phyloP scores from a whole-genome alignment of 2,329 filamentous ascomycete genomes.

The Zymoseptoria brevis region DNA sequence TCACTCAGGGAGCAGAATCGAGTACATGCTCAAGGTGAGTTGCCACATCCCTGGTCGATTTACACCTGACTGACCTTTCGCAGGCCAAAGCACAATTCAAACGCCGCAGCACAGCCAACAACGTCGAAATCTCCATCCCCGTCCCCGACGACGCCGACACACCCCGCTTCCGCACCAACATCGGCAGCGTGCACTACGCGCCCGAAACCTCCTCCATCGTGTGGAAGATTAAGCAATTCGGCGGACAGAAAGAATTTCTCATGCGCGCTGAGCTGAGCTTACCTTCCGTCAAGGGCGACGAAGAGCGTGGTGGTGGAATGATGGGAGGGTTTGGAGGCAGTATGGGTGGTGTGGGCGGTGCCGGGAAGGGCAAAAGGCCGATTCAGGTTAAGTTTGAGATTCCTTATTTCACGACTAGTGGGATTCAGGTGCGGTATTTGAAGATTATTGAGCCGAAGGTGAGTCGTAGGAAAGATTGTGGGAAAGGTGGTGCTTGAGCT shows the following conservation, averaged over 20 bases:
- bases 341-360: slow-evolving; percentile 79
- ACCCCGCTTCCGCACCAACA: slow-evolving; percentile 93
- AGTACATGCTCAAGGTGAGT: slow-evolving; percentile 88
- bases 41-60: no score
- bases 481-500: slow-evolving; percentile 3
- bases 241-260: slow-evolving; percentile 94
- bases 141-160: slow-evolving; percentile 96
- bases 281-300: slow-evolving; percentile 87
- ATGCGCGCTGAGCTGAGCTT: slow-evolving; percentile 96
- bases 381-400: slow-evolving; percentile 99
- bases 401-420: slow-evolving; percentile 99
- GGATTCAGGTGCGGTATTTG: slow-evolving; percentile 94
- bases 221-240: slow-evolving; percentile 99
- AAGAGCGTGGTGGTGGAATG: slow-evolving; percentile 86
- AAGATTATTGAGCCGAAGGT: slow-evolving; percentile 99
- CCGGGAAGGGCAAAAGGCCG: slow-evolving; percentile 90
- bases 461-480: slow-evolving; percentile 15
- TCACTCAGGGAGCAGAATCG: slow-evolving; percentile 88
- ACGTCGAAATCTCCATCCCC: slow-evolving; percentile 94
- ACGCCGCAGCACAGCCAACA: slow-evolving; percentile 93
- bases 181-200: slow-evolving; percentile 93
- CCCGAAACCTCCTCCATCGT: slow-evolving; percentile 96
- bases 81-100: slow-evolving; percentile 94
- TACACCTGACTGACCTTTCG: neutral
- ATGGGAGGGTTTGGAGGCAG: slow-evolving; percentile 94